Base-by-base conservation (phyloP, 2,329 filamentous ascomycete genomes). In the Hymenoscyphus albidus region DNA sequence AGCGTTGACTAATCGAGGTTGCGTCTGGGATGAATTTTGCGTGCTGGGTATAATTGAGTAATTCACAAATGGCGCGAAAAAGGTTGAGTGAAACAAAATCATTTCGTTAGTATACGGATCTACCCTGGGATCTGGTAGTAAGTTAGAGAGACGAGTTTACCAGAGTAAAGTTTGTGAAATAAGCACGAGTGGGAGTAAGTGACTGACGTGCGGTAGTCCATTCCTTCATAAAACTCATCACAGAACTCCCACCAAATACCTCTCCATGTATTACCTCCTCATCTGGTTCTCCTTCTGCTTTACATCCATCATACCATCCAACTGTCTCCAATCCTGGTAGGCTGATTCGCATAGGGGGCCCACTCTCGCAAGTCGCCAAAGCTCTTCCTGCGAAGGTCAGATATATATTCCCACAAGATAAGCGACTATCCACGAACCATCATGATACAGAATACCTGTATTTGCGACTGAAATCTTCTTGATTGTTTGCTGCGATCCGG, bases 391-490 rank as follows among this genome's bases (percentile, higher is more conserved):
- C 12, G 22, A 51, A 51, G 22, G 9, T 51, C 9, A 51, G 44
- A 22, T 2, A 3, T 16, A 3, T 16, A 18, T 48, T 16, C 5
- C n/a, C n/a, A 48, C 9, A 12, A 51, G 18, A 48, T 9, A 5
- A 9, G 18, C 3, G 16, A n/a, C 9, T 13, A 16, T 27, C 2
- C 12, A 51, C 44, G 5, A 22, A 51, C 44, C 87, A 71, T 91
- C 87, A 69, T 91, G 88, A 69, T 85, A 91, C 1, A 89, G 51
- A 12, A 91, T 77, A 10, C 80, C 81, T 3, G 88, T 92, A 67
- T 91, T 92, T 3, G 87, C 87, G 14, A 90, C 88, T 68, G 88
- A 90, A 62, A 90, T 89, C 71, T 83, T 87, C 71, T 85, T 88
- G 71, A 91, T 84, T 6, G 78, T 77, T 64, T 80, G 80, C 61